Percentiles rank a stretch among this genome's conserved stretches.
Conservation (phyloP, 2,329 filamentous ascomycete species). For the Periconia macrospinosa region DNA sequence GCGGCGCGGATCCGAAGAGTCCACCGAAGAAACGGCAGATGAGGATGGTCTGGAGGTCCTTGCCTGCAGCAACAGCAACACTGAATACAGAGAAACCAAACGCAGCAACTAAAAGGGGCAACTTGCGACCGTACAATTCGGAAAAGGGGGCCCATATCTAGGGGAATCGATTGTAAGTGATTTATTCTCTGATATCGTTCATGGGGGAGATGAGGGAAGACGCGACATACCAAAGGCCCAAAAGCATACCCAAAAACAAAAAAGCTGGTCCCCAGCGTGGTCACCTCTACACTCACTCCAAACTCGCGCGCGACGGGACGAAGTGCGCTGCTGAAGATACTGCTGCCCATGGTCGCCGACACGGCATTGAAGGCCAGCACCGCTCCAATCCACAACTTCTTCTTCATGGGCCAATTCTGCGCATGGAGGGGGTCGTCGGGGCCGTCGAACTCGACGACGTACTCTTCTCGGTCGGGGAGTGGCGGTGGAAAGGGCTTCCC, state of each 20-base stretch:
- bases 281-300: conserved; percentile 30
- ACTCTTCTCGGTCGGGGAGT: conserved; percentile 72
- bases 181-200: not conserved
- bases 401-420: conserved; percentile 81
- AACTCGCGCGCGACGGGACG: conserved; percentile 30
- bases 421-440: conserved; percentile 81
- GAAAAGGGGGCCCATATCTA: conserved; percentile 54
- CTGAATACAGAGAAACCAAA: conserved; percentile 57
- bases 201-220: not conserved
- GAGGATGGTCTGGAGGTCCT: conserved; percentile 57
- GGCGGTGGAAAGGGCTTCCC: conserved; percentile 73
- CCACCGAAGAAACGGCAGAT: conserved; percentile 58
- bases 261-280: conserved; percentile 36
- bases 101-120: conserved; percentile 51
- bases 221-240: conserved; percentile 37
- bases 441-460: conserved; percentile 82
- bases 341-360: conserved; percentile 66
- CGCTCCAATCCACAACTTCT: conserved; percentile 70
- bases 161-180: not conserved
- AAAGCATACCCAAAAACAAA: conserved; percentile 43
- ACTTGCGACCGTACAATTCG: conserved; percentile 54
- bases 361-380: conserved; percentile 76
- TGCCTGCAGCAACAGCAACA: conserved; percentile 52
- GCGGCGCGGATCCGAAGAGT: conserved; percentile 57
- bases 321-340: conserved; percentile 46